Evolutionary conservation across 2,329 filamentous ascomycete species (phyloP).

Genomic region (Exophiala xenobiotica): DNA sequence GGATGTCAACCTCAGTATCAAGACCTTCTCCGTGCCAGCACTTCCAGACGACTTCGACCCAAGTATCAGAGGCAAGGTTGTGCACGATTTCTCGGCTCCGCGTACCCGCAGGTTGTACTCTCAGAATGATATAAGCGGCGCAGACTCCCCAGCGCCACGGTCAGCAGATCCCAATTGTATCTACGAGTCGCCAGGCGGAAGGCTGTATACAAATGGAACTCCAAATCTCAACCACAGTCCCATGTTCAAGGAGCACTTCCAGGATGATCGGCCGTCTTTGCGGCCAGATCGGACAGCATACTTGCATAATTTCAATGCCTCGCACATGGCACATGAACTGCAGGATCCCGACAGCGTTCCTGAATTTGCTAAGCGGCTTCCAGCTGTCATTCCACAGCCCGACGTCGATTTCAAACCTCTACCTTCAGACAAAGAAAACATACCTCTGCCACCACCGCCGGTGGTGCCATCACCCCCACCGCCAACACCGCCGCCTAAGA

Average conservation of each 20-base stretch:
- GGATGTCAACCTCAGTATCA: constrained; percentile 51
- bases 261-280: constrained; percentile 46
- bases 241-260: constrained; percentile 62
- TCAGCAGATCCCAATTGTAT: constrained; percentile 12
- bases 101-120: constrained; percentile 47
- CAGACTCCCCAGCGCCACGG: constrained; percentile 17
- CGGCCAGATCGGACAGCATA: constrained; percentile 45
- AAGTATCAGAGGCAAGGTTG: constrained; percentile 60
- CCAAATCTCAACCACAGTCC: constrained; percentile 49
- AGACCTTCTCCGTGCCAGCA: constrained; percentile 48
- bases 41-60: constrained; percentile 63
- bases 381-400: constrained; percentile 30
- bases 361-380: constrained; percentile 46
- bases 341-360: constrained; percentile 39
- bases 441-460: neutral
- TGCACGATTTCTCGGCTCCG: constrained; percentile 66
- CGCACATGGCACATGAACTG: constrained; percentile 32
- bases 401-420: neutral
- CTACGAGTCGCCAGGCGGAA: constrained; percentile 7
- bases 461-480: constrained; percentile 21
- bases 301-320: constrained; percentile 42
- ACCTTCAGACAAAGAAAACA: constrained; percentile 11
- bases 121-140: constrained; percentile 22
- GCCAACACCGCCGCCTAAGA: constrained; percentile 26
- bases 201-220: constrained; percentile 7